Base-by-base conservation (phyloP, 2,329 filamentous ascomycete species). In the Emergomyces pasteurianus region DNA sequence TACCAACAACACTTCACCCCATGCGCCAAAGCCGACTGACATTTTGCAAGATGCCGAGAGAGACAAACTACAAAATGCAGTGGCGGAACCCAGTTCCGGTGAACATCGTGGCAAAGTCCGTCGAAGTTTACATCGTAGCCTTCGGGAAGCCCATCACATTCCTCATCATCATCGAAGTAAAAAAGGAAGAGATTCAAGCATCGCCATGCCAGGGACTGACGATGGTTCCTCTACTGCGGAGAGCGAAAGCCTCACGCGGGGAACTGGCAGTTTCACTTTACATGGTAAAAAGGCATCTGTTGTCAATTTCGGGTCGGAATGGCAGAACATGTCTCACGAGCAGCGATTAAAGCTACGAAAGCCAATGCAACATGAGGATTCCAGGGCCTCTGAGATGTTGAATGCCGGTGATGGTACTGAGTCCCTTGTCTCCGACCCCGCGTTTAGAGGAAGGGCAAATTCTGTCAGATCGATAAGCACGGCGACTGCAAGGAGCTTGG, bases 231-330 rank as follows among this genome's bases (percentile, higher is more conserved):
- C 64, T 21, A 62, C 66, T n/a, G 61, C 62, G 68, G 82, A 75
- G 78, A 88, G 70, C 43, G 88, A 90, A 66, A 85, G 88, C 12
- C 80, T 99, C 14, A 80, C 88, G 7, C 85, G 94, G 55, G 87
- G 88, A 14, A 85, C 89, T 14, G 90, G 90, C 5, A 95, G 90
- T 68, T 99, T 99, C 73, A 95, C 94, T 3, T 86, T 99, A 3
- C 94, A 99, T 70, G 92, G 94, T 63, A 99, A 97, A 78, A 97
- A 99, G 74, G 94, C 94, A 2, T 96, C 91, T 0, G 89, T 99
- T 60, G 90, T 99, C 66, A 95, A 90, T n/a, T 95, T 99, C 71
- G 91, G 92, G 9, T 86, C 86, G n/a, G 92, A 96, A 67, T 86
- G 96, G 78, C 87, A 92, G 68, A 87, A 83, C 62, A 84, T 92